Base-by-base conservation (phyloP, 331 rosid species). In the Prunus yedoensis region DNA sequence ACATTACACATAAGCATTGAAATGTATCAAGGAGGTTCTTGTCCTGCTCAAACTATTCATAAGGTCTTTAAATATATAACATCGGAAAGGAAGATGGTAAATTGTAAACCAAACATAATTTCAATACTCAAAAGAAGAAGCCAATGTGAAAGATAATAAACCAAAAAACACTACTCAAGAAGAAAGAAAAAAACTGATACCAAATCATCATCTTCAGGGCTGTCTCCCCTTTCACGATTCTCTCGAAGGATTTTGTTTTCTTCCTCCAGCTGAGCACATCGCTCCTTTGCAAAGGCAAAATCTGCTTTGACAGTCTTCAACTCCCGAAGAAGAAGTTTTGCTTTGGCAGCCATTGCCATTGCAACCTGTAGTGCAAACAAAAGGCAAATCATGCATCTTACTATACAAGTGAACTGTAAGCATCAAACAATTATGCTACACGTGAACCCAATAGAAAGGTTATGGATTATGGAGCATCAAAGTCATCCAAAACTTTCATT, bases 261-360 rank as follows among this genome's bases (percentile, higher is more conserved):
- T 77, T 92, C 99, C 88, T 94, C 99, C 75, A 94, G 87, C 82
- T 92, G 99, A 80, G 96, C 93, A 85, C 99, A 94, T 77, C 99
- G 91, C 82, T 94, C 97, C 88, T 94, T 94, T 10, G 99, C 97
- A 84, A 94, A 94, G 79, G 99, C 97, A 79, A 94, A 83, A 84
- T 92, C 99, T 64, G 97, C 97, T 84, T 94, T 94, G 66, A 94
- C 88, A 78, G 99, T 94, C 87, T 94, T 94, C 87, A 94, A 85
- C 91, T 94, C 99, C 75, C 97, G 96, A 81, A 94, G 99, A 68
- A 92, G 96, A 27, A 94, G 88, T 82, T 94, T 94, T 68, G 99
- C 99, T 90, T 94, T 92, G 50, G 99, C 97, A 80, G 99, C 99
- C 99, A 94, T 94, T 68, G 99, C 99, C 99, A 94, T 94, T 54